Conservation (phyloP, 2,329 filamentous ascomycete species). For the Raffaelea albimanens region DNA sequence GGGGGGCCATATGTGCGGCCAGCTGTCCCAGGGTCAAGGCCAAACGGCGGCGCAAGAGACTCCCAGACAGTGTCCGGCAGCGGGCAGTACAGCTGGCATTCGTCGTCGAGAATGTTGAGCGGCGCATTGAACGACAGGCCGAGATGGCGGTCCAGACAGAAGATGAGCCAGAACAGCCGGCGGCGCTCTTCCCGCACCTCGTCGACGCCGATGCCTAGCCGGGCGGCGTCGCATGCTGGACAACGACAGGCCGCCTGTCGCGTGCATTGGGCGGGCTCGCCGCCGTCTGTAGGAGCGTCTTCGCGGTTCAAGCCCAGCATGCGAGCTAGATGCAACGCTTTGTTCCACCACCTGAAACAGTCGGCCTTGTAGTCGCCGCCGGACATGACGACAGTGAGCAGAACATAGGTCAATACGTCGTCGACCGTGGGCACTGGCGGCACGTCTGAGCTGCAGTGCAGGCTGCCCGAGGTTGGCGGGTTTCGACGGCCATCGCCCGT, state of each 20-base stretch:
- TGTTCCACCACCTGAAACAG: constrained; percentile 36
- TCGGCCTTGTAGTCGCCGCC: constrained; percentile 39
- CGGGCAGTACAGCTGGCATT: constrained; percentile 31
- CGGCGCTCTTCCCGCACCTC: constrained; percentile 37
- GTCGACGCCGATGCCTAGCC: constrained; percentile 8
- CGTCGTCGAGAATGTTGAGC: constrained; percentile 33
- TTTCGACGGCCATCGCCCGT: no score
- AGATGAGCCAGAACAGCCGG: constrained; percentile 38
- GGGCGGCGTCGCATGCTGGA: background rate
- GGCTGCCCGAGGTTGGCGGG: no score
- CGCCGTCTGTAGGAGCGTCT: constrained; percentile 19
- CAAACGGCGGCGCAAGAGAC: constrained; percentile 15
- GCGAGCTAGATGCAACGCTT: constrained; percentile 28
- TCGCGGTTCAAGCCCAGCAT: constrained; percentile 28
- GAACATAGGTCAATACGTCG: constrained; percentile 34
- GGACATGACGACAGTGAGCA: constrained; percentile 35
- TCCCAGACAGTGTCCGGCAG: constrained; percentile 32
- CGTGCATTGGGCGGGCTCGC: background rate
- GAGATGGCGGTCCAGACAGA: constrained; percentile 35
- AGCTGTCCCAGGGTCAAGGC: background rate
- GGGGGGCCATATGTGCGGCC: constrained; percentile 27
- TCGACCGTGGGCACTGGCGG: constrained; percentile 26
- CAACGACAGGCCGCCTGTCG: background rate
- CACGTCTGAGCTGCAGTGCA: no score
- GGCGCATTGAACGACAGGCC: constrained; percentile 35